phyloP scores from a whole-genome alignment of 495 filamentous ascomycete species.

The Penicillium ucsense region DNA sequence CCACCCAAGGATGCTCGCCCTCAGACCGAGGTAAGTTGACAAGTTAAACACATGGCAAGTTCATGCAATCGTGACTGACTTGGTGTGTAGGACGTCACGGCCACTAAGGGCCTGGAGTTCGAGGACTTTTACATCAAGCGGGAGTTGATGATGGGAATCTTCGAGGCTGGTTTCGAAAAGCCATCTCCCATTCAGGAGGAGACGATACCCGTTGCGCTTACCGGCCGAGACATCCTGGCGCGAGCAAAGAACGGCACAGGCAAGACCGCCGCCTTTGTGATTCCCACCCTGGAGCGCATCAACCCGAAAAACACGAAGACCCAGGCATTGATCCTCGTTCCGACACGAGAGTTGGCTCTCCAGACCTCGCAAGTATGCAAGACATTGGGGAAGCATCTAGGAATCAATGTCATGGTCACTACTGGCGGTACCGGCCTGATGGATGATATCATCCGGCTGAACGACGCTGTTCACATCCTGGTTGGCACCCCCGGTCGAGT shows the following conservation, averaged over 20 bases:
- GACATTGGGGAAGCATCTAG: slow-evolving; percentile 91
- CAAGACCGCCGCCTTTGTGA: slow-evolving; percentile 96
- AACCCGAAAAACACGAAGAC: slow-evolving; percentile 93
- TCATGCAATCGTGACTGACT: slow-evolving; percentile 7
- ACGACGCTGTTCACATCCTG: slow-evolving; percentile 91
- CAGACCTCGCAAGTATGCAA: slow-evolving; percentile 99
- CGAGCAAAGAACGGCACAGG: slow-evolving; percentile 97
- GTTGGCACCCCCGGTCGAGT: slow-evolving; percentile 96
- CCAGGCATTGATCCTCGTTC: slow-evolving; percentile 91
- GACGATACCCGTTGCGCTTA: slow-evolving; percentile 91
- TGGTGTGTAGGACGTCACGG: slow-evolving; percentile 75
- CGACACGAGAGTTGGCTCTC: slow-evolving; percentile 93
- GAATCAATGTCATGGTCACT: slow-evolving; percentile 97
- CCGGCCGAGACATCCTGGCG: slow-evolving; percentile 88
- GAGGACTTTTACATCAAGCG: slow-evolving; percentile 94
- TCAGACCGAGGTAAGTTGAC: slow-evolving; percentile 77
- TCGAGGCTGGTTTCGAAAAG: slow-evolving; percentile 97
- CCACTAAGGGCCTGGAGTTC: slow-evolving; percentile 93
- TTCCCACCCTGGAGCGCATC: slow-evolving; percentile 89
- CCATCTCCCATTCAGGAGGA: slow-evolving; percentile 99
- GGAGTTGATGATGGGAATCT: slow-evolving; percentile 95
- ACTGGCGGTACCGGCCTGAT: slow-evolving; percentile 91
- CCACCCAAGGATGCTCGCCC: slow-evolving; percentile 77
- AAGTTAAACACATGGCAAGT: not conserved
- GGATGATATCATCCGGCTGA: slow-evolving; percentile 92